Evolutionary conservation across 257 asterid species (phyloP).

Genomic region (Thymus mandschuricus): DNA sequence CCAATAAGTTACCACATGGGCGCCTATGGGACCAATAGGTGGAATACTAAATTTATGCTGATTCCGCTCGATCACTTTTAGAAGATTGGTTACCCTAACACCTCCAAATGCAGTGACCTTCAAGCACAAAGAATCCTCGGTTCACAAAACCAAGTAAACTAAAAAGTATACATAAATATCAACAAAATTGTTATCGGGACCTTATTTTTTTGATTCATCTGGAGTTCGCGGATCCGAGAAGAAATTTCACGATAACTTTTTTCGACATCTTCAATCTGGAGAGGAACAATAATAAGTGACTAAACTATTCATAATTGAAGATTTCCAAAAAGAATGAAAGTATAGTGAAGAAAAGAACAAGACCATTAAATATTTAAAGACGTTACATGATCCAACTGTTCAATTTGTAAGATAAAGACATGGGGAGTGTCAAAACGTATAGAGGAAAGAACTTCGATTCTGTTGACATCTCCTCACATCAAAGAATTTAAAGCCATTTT

Average conservation of each 20-base stretch:
- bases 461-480: conserved; percentile 7
- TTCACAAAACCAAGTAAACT: conserved; percentile 4
- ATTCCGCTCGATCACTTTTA: conserved; percentile 77
- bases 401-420: conserved; percentile 18
- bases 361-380: conserved; percentile 13
- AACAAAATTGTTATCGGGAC: conserved; percentile 37
- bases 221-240: conserved; percentile 61
- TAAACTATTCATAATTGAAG: conserved; percentile 13
- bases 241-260: conserved; percentile 43
- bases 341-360: conserved; percentile 17
- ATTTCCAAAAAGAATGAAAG: conserved; percentile 10
- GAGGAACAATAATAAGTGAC: conserved; percentile 26
- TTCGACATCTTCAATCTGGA: conserved; percentile 67
- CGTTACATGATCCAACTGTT: conserved; percentile 11
- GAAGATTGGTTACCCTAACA: conserved; percentile 58
- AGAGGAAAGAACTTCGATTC: conserved; percentile 16
- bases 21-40: conserved; percentile 96
- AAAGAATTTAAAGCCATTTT: conserved; percentile 22
- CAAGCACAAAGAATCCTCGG: conserved; percentile 30
- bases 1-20: conserved; percentile 74
- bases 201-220: conserved; percentile 68
- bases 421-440: conserved; percentile 2
- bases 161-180: conserved; percentile 16
- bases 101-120: conserved; percentile 99
- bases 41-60: conserved; percentile 67